Base-by-base conservation (phyloP, 2,329 filamentous ascomycete species). In the Rachicladosporium sp. region DNA sequence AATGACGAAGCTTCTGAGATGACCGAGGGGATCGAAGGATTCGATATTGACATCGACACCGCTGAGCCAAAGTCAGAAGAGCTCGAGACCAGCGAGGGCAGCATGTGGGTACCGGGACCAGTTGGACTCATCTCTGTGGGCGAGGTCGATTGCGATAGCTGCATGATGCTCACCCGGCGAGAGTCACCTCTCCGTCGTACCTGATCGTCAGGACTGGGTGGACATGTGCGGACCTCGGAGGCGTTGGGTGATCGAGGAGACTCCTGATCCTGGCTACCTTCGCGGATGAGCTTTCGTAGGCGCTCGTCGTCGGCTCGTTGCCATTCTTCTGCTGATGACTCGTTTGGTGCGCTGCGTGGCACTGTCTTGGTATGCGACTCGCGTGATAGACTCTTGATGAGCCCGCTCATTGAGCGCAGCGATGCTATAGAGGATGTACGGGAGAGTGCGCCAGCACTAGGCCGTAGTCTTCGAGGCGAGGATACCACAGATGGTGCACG, bases 1-100 rank as follows among this genome's bases (percentile, higher is more conserved):
- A 64, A 42, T 6, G 66, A 69, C 0, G 67, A 69, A 30, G 58
- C 60, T 30, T 65, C 64, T 2, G 67, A 70, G n/a, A 63, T 61
- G 10, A 67, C 61, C 6, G 68, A 71, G 2, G 68, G 68, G 15
- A 70, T 68, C 1, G 68, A 71, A 8, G 67, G 67, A 41, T 69
- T 66, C 7, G 67, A 70, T 6, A 66, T 64, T 4, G 65, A 68
- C 48, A 67, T 66, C 15, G 68, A 69, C 43, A 68, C 66, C 30
- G 55, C 58, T 3, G 64, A 65, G 9, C 61, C 62, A 37, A 70
- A 64, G 33, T 70, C 67, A 4, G 67, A 70, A 4, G 66, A 68
- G 48, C 62, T 68, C 10, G 66, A 67, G 4, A 61, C 57, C 37
- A 59, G 42, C 3, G 55, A 51, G 10, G 50, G 41, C 41, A 50